Percentiles rank a stretch among this genome's conserved stretches.
Conservation (phyloP, 768 basidiomycete genomes). For the Termitomyces sp. region DNA sequence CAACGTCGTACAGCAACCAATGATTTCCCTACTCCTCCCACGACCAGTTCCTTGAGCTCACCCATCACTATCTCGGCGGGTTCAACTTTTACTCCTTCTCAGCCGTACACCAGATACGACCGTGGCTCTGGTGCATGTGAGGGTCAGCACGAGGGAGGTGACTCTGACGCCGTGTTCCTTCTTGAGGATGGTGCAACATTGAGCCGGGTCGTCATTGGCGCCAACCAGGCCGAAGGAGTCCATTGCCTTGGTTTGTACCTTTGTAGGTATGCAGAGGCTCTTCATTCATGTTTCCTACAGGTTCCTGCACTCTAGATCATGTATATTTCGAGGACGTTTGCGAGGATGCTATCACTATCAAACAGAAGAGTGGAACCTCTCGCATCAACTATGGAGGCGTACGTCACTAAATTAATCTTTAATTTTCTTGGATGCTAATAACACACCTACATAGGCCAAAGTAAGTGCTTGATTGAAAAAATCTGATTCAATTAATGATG, state of each 20-base stretch:
- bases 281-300: background rate
- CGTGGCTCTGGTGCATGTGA: constrained; percentile 34
- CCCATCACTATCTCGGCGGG: constrained; percentile 28
- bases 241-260: constrained; percentile 28
- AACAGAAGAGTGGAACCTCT: constrained; percentile 30
- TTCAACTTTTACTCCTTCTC: constrained; percentile 29
- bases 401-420: constrained; percentile 8
- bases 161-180: constrained; percentile 34
- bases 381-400: constrained; percentile 33
- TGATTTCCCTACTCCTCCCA: constrained; percentile 28
- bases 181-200: constrained; percentile 34
- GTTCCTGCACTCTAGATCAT: constrained; percentile 18
- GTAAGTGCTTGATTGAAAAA: constrained; percentile 2
- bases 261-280: constrained; percentile 13
- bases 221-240: constrained; percentile 35
- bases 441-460: constrained; percentile 19
- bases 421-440: background rate
- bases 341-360: constrained; percentile 27
- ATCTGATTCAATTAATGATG: background rate
- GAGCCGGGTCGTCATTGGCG: constrained; percentile 33
- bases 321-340: constrained; percentile 22
- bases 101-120: constrained; percentile 30
- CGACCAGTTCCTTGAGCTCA: constrained; percentile 28
- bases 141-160: constrained; percentile 31
- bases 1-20: constrained; percentile 30